Evolutionary conservation across 495 filamentous ascomycete genomes (phyloP).

Genomic region (Ramalina intermedia): DNA sequence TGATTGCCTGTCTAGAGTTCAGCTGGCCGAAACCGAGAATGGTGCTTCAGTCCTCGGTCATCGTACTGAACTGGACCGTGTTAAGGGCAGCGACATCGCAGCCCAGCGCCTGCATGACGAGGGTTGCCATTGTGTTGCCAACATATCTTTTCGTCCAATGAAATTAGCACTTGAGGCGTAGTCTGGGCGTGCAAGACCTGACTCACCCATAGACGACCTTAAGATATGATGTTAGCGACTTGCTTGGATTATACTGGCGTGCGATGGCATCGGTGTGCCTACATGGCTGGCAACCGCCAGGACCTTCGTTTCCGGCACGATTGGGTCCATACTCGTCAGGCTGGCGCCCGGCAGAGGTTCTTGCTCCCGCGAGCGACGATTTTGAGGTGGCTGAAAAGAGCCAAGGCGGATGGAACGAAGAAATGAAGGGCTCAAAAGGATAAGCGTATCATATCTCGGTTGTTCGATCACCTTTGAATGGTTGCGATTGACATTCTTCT

Average conservation of each 20-base stretch:
- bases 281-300: conserved; percentile 97
- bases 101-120: conserved; percentile 81
- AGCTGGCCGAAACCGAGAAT: neutral
- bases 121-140: conserved; percentile 88
- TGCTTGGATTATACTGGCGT: neutral
- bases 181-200: neutral
- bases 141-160: conserved; percentile 53
- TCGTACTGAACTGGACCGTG: conserved; percentile 82
- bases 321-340: conserved; percentile 12
- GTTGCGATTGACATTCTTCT: no score
- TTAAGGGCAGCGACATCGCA: conserved; percentile 89
- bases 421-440: no score
- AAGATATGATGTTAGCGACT: conserved; percentile 11
- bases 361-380: no score
- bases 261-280: conserved; percentile 27
- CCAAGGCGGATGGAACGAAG: no score
- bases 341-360: no score
- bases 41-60: neutral
- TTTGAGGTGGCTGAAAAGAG: no score
- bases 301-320: conserved; percentile 73
- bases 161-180: neutral
- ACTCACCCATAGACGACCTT: conserved; percentile 71
- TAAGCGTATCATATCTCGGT: no score
- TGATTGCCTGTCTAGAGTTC: conserved; percentile 58
- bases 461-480: no score